Conservation (phyloP, 805 yeast species). For the Ogataea ramenticola region DNA sequence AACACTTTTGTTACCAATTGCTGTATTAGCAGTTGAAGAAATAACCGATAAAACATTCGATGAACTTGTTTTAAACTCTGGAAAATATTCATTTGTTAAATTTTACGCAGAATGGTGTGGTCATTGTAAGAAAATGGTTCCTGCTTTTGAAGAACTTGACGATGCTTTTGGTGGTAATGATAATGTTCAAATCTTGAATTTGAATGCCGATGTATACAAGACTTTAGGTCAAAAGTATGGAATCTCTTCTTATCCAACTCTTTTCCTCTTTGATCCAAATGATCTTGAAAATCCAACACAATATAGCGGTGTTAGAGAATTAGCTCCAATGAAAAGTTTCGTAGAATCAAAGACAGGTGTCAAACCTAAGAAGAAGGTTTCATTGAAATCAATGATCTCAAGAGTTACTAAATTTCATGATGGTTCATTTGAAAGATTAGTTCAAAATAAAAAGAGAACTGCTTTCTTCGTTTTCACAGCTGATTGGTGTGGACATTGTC, state of each 20-base stretch:
- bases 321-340: constrained; percentile 43
- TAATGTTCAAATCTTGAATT: constrained; percentile 42
- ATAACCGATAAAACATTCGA: constrained; percentile 41
- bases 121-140: constrained; percentile 55
- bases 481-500: constrained; percentile 55
- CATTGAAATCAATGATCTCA: constrained; percentile 8
- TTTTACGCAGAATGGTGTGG: constrained; percentile 71
- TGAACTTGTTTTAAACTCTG: constrained; percentile 48
- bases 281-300: constrained; percentile 40
- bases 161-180: constrained; percentile 23
- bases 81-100: constrained; percentile 70
- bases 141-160: constrained; percentile 44
- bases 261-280: constrained; percentile 49
- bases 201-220: constrained; percentile 55
- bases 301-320: constrained; percentile 47
- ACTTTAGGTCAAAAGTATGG: constrained; percentile 42
- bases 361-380: constrained; percentile 14
- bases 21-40: background rate
- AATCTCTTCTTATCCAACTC: constrained; percentile 60
- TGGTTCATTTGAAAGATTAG: constrained; percentile 18
- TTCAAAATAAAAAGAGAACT: constrained; percentile 29
- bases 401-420: constrained; percentile 21
- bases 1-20: background rate
- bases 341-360: constrained; percentile 31
- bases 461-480: constrained; percentile 53